Evolutionary conservation across 257 asterid genomes (phyloP).

Genomic region (Penstemon davidsonii): DNA sequence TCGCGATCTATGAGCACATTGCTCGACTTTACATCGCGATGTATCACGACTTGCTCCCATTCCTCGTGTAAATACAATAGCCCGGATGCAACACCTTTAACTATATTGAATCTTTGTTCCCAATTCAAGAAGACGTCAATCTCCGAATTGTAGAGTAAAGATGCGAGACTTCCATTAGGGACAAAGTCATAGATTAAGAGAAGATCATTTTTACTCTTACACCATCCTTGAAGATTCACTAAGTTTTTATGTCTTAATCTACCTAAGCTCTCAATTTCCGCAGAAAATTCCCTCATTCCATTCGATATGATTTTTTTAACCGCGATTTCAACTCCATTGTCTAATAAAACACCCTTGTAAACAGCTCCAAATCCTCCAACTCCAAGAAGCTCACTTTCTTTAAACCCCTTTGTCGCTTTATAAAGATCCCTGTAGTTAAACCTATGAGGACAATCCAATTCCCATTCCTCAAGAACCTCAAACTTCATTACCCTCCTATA

Average conservation of each 20-base stretch:
- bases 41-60: slow-evolving; percentile 40
- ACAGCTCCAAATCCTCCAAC: slow-evolving; percentile 48
- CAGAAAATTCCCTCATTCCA: slow-evolving; percentile 42
- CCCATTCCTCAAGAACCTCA: slow-evolving; percentile 45
- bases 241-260: slow-evolving; percentile 42
- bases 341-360: slow-evolving; percentile 35
- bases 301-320: slow-evolving; percentile 46
- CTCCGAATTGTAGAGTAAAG: slow-evolving; percentile 30
- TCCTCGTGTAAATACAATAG: slow-evolving; percentile 46
- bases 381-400: slow-evolving; percentile 43
- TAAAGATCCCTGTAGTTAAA: slow-evolving; percentile 39
- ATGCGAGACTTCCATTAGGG: slow-evolving; percentile 44
- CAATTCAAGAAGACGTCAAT: slow-evolving; percentile 22
- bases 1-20: slow-evolving; percentile 36
- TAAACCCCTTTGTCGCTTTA: slow-evolving; percentile 42
- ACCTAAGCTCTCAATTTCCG: slow-evolving; percentile 45
- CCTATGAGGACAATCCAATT: slow-evolving; percentile 47
- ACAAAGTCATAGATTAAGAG: slow-evolving; percentile 43
- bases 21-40: slow-evolving; percentile 42
- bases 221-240: slow-evolving; percentile 44
- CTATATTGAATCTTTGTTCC: slow-evolving; percentile 43
- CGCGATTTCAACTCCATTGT: slow-evolving; percentile 29
- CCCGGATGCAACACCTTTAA: slow-evolving; percentile 51
- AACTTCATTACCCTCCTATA: slow-evolving; percentile 30
- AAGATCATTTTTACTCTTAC: slow-evolving; percentile 38